Percentiles rank a stretch among this genome's conserved stretches.
These are phyloP conservation scores for Colletotrichum plurivorum DNA, from an alignment of 2,329 filamentous ascomycete genomes.

Conservation along the genomic window DNA sequence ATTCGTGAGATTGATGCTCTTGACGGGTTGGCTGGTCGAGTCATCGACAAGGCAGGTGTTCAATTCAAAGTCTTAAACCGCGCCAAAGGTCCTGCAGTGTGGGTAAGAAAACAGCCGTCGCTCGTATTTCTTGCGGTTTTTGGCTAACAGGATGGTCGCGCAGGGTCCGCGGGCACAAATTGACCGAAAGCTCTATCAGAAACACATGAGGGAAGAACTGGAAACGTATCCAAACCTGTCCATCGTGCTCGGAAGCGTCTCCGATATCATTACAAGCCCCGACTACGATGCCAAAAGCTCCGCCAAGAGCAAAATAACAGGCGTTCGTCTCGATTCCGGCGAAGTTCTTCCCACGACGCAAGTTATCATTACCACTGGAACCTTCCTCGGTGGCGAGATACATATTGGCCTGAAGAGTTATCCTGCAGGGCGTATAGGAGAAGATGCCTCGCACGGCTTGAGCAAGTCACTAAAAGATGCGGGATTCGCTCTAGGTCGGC, in stretches of 20 bases:
- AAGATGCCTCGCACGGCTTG: conserved; percentile 91
- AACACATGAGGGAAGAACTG: conserved; percentile 91
- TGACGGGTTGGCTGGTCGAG: conserved; percentile 88
- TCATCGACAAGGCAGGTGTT: conserved; percentile 95
- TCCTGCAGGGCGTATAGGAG: conserved; percentile 92
- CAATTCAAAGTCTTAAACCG: conserved; percentile 93
- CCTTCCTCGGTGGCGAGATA: conserved; percentile 95
- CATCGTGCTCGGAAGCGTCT: conserved; percentile 88
- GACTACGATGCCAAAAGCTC: conserved; percentile 58
- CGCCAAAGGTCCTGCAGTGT: conserved; percentile 94
- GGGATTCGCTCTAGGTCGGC: conserved; percentile 87
- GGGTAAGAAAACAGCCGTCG: conserved; percentile 64
- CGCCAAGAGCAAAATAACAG: conserved; percentile 73
- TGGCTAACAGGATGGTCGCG: conserved; percentile 9
- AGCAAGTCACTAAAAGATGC: conserved; percentile 92
- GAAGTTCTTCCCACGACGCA: conserved; percentile 84
- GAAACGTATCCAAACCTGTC: conserved; percentile 82
- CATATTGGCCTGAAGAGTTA: conserved; percentile 90
- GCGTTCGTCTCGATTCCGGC: conserved; percentile 89
- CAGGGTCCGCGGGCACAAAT: conserved; percentile 94
- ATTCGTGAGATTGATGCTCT: conserved; percentile 95
- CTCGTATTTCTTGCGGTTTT: neutral
- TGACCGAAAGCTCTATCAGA: conserved; percentile 89
- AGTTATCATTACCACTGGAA: conserved; percentile 96
- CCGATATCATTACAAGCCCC: conserved; percentile 85